Evolutionary conservation across 371 early-diverging fungal genomes (phyloP).

Genomic region (Choanephora cucurbitarum): DNA sequence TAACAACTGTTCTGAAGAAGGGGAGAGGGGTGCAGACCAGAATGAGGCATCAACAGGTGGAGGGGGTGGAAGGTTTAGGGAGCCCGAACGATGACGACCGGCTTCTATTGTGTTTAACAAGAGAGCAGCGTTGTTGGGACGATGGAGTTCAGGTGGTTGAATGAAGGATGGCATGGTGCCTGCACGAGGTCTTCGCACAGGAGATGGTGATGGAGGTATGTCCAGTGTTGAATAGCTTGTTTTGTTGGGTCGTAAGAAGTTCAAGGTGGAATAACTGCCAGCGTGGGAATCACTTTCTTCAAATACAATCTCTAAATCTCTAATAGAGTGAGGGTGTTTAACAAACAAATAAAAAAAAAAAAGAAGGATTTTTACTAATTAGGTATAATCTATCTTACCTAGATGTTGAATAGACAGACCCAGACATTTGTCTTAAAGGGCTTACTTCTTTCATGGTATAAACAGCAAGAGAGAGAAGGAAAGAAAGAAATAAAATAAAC

Average conservation of each 20-base stretch:
- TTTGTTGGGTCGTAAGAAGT: conserved; percentile 27
- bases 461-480: conserved; percentile 8
- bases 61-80: conserved; percentile 70
- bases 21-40: conserved; percentile 60
- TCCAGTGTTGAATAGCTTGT: conserved; percentile 20
- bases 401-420: conserved; percentile 23
- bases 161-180: conserved; percentile 79
- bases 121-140: conserved; percentile 43
- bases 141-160: conserved; percentile 52
- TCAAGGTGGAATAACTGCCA: conserved; percentile 23
- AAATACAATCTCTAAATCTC: conserved; percentile 44
- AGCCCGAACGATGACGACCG: conserved; percentile 54
- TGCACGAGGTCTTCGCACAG: conserved; percentile 67
- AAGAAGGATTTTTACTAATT: too few relatives aligned
- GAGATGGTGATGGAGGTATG: conserved; percentile 10
- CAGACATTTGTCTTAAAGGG: conserved; percentile 28
- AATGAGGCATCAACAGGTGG: conserved; percentile 53
- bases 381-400: conserved; percentile 6
- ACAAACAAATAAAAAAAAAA: neutral
- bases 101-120: conserved; percentile 45
- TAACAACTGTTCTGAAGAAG: conserved; percentile 59
- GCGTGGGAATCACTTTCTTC: conserved; percentile 38
- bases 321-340: conserved; percentile 8
- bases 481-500: conserved; percentile 6
- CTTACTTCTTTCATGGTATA: conserved; percentile 25